Evolutionary conservation across 345 rosid species (phyloP).

Genomic region (Citrus unshiu): DNA sequence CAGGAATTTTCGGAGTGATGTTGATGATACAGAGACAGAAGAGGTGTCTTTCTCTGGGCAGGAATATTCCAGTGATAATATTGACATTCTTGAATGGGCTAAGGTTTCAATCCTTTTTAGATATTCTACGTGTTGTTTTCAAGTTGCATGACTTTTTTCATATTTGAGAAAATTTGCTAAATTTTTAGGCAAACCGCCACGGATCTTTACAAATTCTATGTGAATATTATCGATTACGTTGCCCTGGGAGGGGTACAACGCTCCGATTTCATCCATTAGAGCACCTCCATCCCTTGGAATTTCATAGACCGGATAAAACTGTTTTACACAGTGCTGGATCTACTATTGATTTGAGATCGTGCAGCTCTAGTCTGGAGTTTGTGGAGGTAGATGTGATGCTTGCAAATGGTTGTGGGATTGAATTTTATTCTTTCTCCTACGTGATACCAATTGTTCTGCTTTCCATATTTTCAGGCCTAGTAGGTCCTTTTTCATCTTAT

Average conservation of each 20-base stretch:
- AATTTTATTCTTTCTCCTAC: background rate
- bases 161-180: background rate
- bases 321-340: slow-evolving; percentile 60
- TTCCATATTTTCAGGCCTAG: background rate
- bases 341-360: slow-evolving; percentile 61
- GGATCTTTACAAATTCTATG: slow-evolving; percentile 83
- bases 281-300: slow-evolving; percentile 83
- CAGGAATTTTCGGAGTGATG: slow-evolving; percentile 53
- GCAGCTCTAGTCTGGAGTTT: slow-evolving; percentile 65
- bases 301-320: slow-evolving; percentile 62
- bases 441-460: background rate
- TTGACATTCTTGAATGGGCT: slow-evolving; percentile 87
- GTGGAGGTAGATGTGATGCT: slow-evolving; percentile 58
- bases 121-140: background rate
- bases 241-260: slow-evolving; percentile 71
- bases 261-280: slow-evolving; percentile 83
- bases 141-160: slow-evolving; percentile 1
- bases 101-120: slow-evolving; percentile 51
- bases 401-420: background rate
- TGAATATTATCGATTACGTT: slow-evolving; percentile 59
- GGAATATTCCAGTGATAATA: slow-evolving; percentile 62
- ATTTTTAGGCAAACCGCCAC: slow-evolving; percentile 62
- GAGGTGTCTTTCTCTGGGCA: slow-evolving; percentile 87
- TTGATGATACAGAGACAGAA: slow-evolving; percentile 73
- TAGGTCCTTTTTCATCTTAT: background rate